Evolutionary conservation across 805 yeast genomes (phyloP).

Genomic region (Metschnikowia santaceciliae): DNA sequence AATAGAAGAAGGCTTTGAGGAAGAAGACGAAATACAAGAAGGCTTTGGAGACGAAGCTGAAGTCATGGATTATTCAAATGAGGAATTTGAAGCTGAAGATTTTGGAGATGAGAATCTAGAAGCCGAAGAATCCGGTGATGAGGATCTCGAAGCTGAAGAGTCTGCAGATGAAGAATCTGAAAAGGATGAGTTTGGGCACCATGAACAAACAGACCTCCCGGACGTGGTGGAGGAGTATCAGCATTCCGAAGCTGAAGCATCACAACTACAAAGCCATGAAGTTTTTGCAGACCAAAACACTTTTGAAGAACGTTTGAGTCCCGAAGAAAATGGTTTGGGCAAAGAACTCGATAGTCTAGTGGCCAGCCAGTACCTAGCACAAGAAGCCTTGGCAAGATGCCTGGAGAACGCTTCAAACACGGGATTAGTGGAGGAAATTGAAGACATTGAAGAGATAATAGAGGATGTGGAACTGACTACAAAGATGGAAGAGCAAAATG

Average conservation of each 20-base stretch:
- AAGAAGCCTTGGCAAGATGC: neutral
- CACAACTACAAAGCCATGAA: neutral
- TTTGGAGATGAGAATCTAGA: neutral
- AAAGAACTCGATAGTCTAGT: neutral
- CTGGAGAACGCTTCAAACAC: neutral
- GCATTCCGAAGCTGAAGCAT: neutral
- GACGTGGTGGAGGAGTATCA: neutral
- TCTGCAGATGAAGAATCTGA: neutral
- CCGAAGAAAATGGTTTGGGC: neutral
- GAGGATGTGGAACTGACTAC: neutral
- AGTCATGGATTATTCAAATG: neutral
- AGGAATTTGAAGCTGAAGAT: neutral
- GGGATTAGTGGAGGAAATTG: neutral
- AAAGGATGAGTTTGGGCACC: neutral
- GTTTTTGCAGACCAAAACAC: neutral
- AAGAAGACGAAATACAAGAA: neutral
- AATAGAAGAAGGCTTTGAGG: neutral
- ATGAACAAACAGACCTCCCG: no score
- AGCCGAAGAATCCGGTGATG: neutral
- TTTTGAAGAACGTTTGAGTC: neutral
- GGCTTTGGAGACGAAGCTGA: neutral
- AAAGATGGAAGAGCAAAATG: neutral
- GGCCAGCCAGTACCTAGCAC: neutral
- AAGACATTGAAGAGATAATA: neutral
- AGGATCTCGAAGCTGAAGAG: conserved; percentile 3